Base-by-base conservation (phyloP, 371 early-diverging fungal species). In the Rhizomucor pusillus region DNA sequence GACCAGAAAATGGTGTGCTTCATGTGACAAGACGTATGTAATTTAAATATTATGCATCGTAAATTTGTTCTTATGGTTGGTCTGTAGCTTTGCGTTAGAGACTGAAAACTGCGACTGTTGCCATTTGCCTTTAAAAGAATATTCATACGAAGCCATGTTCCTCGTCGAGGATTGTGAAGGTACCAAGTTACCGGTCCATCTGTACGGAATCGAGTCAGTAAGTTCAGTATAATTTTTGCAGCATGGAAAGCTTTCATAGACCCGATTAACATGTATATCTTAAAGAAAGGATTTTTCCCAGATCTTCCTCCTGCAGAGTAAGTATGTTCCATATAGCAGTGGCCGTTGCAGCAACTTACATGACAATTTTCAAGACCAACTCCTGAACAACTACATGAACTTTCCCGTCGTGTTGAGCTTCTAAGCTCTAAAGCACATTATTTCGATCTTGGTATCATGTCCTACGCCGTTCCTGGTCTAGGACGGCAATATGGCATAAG, bases 11-110 rank as follows among this genome's bases (percentile, higher is more conserved):
- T 57, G 57, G 58, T 63, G 63, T 19, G 33, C 37, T 2, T 2
- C 1, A 19, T 63, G 63, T 13, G 50, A 54, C 5, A 7, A 18
- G 18, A 33, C 52, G 63, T 63, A 54, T 44, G 63, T 50, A 33
- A 33, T 14, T 12, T 19, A 3, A 7, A 12, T 6, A 4, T 4
- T 41, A 10, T 14, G 39, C 22, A 5, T 19, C 5, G 19, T 19
- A 11, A 10, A 24, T 19, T 18, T 1, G 13, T 33, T 11, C 46
- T 20, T 10, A 23, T 18, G 19, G 1, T 25, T 20, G 13, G 16
- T 23, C 11, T 24, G 20, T 36, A 50, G 57, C n/a, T 46, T 37
- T 11, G 13, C 23, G 2, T 22, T 24, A 10, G 18, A 39, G 3
- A 25, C 54, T 1, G 11, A n/a, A 3, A 16, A 12, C 3, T 62